Conservation (phyloP, 2,329 filamentous ascomycete genomes). For the Tolypocladium sp. region DNA sequence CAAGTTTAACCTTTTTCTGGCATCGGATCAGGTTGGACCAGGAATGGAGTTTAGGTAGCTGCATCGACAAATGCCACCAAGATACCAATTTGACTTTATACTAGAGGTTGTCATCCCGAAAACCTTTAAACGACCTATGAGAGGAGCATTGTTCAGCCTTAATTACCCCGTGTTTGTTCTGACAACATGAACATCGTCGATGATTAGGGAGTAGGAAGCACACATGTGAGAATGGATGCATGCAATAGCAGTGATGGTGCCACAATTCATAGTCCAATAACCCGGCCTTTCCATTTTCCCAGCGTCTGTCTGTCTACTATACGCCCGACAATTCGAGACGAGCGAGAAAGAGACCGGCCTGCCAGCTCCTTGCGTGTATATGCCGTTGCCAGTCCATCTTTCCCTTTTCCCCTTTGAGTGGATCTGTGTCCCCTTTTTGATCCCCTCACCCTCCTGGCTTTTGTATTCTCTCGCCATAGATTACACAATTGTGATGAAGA, state of each 20-base stretch:
- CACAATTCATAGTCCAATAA: neutral
- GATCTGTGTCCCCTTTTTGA: neutral
- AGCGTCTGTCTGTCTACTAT: neutral
- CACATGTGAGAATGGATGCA: neutral
- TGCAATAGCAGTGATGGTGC: neutral
- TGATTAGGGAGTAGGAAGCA: neutral
- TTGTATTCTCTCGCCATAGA: neutral
- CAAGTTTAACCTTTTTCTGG: neutral
- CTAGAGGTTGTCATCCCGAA: neutral
- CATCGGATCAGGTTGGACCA: neutral
- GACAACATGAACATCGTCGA: neutral
- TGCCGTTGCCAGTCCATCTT: neutral
- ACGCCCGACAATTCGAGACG: neutral
- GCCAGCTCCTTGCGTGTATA: neutral
- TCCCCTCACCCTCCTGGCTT: neutral
- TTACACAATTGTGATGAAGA: neutral
- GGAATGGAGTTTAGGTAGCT: constrained; percentile 4
- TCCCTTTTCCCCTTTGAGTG: neutral
- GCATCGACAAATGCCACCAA: neutral
- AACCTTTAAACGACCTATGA: too few species aligned
- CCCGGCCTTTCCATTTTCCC: neutral
- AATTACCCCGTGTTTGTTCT: neutral
- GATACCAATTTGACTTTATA: constrained; percentile 1
- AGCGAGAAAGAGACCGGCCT: neutral
- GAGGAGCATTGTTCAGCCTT: neutral